Conservation (phyloP, 371 early-diverging fungal species). For the Mucor sp. region DNA sequence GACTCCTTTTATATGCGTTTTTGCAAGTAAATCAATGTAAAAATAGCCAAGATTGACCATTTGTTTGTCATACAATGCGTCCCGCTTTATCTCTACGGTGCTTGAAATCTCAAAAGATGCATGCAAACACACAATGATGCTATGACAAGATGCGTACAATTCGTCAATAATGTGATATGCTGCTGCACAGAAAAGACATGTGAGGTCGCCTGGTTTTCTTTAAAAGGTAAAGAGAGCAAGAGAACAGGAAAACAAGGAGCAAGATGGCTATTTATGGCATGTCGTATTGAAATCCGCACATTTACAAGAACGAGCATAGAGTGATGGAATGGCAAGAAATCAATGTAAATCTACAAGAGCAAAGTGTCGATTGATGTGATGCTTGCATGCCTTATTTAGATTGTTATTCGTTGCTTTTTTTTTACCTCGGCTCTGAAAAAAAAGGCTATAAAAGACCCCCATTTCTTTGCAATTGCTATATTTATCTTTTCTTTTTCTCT, state of each 20-base stretch:
- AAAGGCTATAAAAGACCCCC: background rate
- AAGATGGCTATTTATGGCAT: background rate
- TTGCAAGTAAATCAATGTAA: background rate
- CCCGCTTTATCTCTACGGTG: background rate
- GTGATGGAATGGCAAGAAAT: background rate
- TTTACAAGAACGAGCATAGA: background rate
- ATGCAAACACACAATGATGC: background rate
- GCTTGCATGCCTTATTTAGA: background rate
- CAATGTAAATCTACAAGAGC: background rate
- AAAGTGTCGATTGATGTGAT: background rate
- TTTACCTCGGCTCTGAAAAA: slow-evolving; percentile 1
- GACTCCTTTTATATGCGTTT: background rate
- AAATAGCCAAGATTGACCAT: background rate
- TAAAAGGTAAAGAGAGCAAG: background rate
- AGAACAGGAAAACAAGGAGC: background rate
- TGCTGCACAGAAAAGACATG: background rate
- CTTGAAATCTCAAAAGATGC: background rate
- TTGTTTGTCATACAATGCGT: background rate
- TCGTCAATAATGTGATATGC: background rate
- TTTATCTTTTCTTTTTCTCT: background rate
- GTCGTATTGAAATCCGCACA: background rate
- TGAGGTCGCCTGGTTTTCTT: slow-evolving; percentile 8
- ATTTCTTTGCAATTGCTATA: background rate
- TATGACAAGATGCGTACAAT: background rate
- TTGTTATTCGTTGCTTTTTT: background rate